phyloP scores from a whole-genome alignment of 805 yeast species.

The Ogataea paraovalis region DNA sequence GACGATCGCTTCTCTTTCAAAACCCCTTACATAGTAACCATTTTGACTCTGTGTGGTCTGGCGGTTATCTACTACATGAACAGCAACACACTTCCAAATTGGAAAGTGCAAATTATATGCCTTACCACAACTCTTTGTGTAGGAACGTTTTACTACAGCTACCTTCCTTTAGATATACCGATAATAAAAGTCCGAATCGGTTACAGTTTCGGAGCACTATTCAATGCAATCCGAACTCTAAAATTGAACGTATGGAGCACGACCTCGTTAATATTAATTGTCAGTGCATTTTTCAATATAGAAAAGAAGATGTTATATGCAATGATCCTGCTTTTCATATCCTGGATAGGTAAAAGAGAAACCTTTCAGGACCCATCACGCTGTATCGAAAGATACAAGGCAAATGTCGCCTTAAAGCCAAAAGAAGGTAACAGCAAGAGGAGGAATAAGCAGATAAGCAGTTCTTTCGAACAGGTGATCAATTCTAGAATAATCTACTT shows the following conservation, averaged over 20 bases:
- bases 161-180: neutral
- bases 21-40: neutral
- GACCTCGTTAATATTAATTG: slow-evolving; percentile 11
- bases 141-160: neutral
- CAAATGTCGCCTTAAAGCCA: slow-evolving; percentile 2
- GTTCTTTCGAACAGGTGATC: no score
- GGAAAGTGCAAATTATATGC: neutral
- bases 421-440: slow-evolving; percentile 13
- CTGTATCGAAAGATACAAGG: no score
- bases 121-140: neutral
- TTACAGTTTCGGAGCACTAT: neutral
- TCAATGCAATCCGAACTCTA: neutral
- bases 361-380: neutral
- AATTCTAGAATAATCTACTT: no score
- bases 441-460: slow-evolving; percentile 10
- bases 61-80: no score
- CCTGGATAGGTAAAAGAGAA: neutral
- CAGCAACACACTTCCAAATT: neutral
- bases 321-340: slow-evolving; percentile 7
- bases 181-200: neutral
- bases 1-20: neutral
- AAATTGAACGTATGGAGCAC: slow-evolving; percentile 3
- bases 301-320: slow-evolving; percentile 11
- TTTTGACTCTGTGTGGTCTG: no score
- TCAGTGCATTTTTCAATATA: slow-evolving; percentile 11